Evolutionary conservation across 768 basidiomycete species (phyloP), one percentile per base, ranked within the genome.

Genomic region (Trametes cubensis): DNA sequence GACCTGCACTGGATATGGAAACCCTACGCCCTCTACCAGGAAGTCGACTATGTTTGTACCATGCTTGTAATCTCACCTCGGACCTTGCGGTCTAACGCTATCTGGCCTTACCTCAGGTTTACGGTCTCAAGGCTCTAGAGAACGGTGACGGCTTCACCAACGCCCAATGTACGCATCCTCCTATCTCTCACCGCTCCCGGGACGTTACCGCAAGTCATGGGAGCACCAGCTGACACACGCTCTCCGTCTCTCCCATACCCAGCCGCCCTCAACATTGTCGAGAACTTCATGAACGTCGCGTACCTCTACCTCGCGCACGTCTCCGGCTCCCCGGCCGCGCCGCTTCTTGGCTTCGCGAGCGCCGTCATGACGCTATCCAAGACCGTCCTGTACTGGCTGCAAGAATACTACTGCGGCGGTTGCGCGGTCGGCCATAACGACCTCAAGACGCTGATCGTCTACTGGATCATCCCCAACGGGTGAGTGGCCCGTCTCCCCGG

Each of bases 1-100:
- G 92, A 95, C 73, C 78, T 95, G 48, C 90, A 94, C 67, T 95
- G 93, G 94, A 83, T 95, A 46, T 96, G 94, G 94, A 78, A 82
- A 61, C 92, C 92, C 2, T 95, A 95, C 70, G 82, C 79, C 25
- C 61, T 90, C 30, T 94, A 93, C 74, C 87, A 92, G 69, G 77
- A 87, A n/a, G 77, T 92, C 38, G 77, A 80, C 62, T 70, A 75
- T 46, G 77, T 80, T 64, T 57, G 77, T 72, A 57, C 20, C 50
- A 15, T 17, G 51, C 34, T 51, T 41, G 7, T 20, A 51, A 50
- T 44, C 28, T 20, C 40, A 42, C 7, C 23, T 23, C 14, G 41
- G 39, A 30, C 23, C 21, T 47, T 20, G 28, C 41, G n/a, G 11
- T 23, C 44, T 68, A 53, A 63, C 56, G 25, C 53, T 49, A 42